A percentile compares a stretch with the other conserved stretches of the same genome.
Conservation (phyloP, 2,329 filamentous ascomycete genomes). For the Fusarium guadeloupense region DNA sequence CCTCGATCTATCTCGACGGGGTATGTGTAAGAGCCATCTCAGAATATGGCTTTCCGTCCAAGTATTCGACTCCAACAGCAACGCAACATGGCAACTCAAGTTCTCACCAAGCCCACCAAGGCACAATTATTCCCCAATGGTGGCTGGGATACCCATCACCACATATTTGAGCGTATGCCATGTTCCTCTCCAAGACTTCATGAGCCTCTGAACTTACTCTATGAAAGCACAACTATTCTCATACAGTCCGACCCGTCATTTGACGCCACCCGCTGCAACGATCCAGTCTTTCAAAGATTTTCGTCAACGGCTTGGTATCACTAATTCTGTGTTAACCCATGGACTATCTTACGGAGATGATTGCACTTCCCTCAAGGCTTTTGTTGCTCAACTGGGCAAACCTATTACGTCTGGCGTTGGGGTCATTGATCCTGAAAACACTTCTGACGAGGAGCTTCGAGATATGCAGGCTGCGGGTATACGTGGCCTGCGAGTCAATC, state of each 20-base stretch:
- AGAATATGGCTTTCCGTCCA: neutral
- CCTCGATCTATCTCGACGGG: too few relatives aligned
- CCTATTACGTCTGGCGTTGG: constrained; percentile 33
- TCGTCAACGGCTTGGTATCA: constrained; percentile 38
- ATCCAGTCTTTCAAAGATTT: constrained; percentile 22
- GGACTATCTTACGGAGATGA: constrained; percentile 51
- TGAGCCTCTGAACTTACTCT: neutral
- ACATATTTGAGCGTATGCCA: constrained; percentile 47
- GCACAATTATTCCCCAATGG: constrained; percentile 42
- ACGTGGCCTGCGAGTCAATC: constrained; percentile 49
- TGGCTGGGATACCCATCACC: constrained; percentile 47
- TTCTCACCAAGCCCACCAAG: neutral
- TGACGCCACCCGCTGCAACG: constrained; percentile 15
- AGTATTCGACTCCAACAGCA: neutral
- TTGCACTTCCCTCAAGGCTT: constrained; percentile 46
- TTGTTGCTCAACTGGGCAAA: constrained; percentile 42
- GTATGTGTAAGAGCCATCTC: too few relatives aligned
- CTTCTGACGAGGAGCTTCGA: constrained; percentile 16
- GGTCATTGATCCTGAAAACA: constrained; percentile 21
- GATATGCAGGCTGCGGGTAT: constrained; percentile 39
- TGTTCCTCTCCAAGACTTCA: too few relatives aligned
- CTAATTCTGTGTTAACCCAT: constrained; percentile 49
- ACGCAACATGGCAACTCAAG: constrained; percentile 8
- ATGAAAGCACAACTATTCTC: constrained; percentile 9
- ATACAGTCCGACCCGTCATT: constrained; percentile 14